phyloP scores from a whole-genome alignment of 2,329 filamentous ascomycete genomes.

The Bipolaris gigantea region DNA sequence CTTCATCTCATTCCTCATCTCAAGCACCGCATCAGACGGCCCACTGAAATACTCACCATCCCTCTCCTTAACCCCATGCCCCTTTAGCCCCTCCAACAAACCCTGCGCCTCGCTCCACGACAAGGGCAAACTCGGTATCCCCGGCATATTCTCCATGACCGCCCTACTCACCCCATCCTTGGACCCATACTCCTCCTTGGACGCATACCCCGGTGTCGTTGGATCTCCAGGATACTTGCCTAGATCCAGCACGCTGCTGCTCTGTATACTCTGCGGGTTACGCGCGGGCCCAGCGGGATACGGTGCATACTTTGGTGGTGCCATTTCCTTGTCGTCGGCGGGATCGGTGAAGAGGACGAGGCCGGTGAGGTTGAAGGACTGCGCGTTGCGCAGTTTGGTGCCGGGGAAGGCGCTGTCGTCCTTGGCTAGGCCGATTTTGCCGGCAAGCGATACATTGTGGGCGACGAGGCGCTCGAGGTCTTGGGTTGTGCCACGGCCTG shows the following conservation, averaged over 20 bases:
- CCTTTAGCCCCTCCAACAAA: slow-evolving; percentile 78
- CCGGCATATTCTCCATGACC: slow-evolving; percentile 60
- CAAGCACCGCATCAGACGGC: slow-evolving; percentile 51
- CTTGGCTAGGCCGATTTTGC: slow-evolving; percentile 52
- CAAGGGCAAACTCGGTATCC: slow-evolving; percentile 83
- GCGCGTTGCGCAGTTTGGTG: slow-evolving; percentile 52
- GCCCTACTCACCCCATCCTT: slow-evolving; percentile 78
- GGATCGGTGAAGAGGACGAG: slow-evolving; percentile 50
- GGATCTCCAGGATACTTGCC: slow-evolving; percentile 53
- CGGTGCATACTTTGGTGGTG: slow-evolving; percentile 38
- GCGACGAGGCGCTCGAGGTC: slow-evolving; percentile 49
- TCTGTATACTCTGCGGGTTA: slow-evolving; percentile 48
- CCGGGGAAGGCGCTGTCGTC: slow-evolving; percentile 51
- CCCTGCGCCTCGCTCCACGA: slow-evolving; percentile 83
- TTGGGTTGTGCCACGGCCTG: slow-evolving; percentile 39
- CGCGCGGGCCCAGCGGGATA: slow-evolving; percentile 31
- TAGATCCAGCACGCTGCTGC: slow-evolving; percentile 61
- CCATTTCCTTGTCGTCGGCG: slow-evolving; percentile 43
- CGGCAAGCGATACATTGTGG: slow-evolving; percentile 48
- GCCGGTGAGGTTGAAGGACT: slow-evolving; percentile 49
- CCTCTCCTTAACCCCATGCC: slow-evolving; percentile 63
- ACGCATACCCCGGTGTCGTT: slow-evolving; percentile 66
- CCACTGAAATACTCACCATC: slow-evolving; percentile 38
- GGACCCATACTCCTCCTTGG: slow-evolving; percentile 81
- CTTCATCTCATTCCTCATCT: slow-evolving; percentile 68